Evolutionary conservation across 257 asterid species (phyloP).

Genomic region (Pogostemon cablin): DNA sequence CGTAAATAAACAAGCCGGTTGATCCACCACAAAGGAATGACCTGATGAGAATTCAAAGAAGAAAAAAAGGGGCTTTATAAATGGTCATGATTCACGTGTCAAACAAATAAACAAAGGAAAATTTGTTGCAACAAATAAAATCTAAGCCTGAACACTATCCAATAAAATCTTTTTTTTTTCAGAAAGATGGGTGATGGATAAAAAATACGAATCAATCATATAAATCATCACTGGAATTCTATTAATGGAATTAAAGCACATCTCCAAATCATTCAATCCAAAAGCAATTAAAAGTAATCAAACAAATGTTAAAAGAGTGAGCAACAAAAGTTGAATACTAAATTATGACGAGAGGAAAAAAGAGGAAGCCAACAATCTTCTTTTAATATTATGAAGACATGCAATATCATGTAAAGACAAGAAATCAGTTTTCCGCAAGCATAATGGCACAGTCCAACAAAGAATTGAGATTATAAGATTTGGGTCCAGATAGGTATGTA

Average conservation of each 20-base stretch:
- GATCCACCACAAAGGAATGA: conserved; percentile 88
- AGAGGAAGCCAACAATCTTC: background rate
- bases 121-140: too few relatives aligned
- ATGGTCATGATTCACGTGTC: background rate
- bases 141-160: too few relatives aligned
- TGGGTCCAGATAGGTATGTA: background rate
- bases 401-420: background rate
- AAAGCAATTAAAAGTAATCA: too few relatives aligned
- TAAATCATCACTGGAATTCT: background rate
- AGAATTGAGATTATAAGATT: background rate
- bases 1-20: conserved; percentile 74
- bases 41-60: conserved; percentile 39
- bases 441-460: background rate
- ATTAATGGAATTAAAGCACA: too few relatives aligned
- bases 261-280: too few relatives aligned
- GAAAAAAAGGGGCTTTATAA: background rate
- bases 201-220: background rate
- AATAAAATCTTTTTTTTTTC: too few relatives aligned
- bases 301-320: background rate
- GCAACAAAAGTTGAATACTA: background rate
- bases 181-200: too few relatives aligned
- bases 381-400: background rate
- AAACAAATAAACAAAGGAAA: background rate
- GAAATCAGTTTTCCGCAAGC: too few relatives aligned
- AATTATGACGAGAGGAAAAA: background rate